Conservation (phyloP, 176 grass and related monocot species). For the Cocos nucifera region DNA sequence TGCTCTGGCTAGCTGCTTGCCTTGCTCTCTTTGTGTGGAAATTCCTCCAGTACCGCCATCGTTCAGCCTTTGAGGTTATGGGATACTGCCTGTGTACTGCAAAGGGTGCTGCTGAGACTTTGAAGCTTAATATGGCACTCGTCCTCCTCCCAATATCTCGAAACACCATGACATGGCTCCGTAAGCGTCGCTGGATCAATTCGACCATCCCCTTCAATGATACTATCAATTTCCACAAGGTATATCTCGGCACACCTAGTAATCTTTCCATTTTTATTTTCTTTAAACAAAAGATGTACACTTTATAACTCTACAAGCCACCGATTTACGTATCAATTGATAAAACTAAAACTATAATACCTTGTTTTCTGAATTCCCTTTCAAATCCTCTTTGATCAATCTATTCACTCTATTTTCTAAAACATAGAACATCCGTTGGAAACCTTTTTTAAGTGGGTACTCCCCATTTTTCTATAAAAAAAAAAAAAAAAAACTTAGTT, state of each 20-base stretch:
- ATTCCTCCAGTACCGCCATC: constrained; percentile 45
- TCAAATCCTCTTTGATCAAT: too few species aligned
- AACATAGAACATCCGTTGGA: too few species aligned
- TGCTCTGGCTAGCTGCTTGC: constrained; percentile 45
- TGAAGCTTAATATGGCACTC: constrained; percentile 72
- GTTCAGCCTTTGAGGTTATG: constrained; percentile 51
- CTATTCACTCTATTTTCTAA: too few species aligned
- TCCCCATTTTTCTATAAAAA: too few species aligned
- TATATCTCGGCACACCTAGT: background rate
- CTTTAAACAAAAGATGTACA: too few species aligned
- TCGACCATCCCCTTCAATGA: constrained; percentile 50
- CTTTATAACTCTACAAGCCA: too few species aligned
- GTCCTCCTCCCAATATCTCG: constrained; percentile 51
- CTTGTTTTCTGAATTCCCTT: too few species aligned
- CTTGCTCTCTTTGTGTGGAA: constrained; percentile 55
- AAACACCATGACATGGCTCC: constrained; percentile 57
- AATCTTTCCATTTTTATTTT: too few species aligned
- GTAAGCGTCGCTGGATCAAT: constrained; percentile 28
- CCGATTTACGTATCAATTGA: too few species aligned
- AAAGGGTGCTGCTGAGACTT: constrained; percentile 51
- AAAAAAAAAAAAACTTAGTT: too few species aligned
- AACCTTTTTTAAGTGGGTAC: too few species aligned
- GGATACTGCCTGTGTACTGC: constrained; percentile 58
- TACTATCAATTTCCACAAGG: constrained; percentile 67
- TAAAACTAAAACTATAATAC: too few species aligned